These are phyloP conservation scores for Pseudogymnoascus sp. DNA, from an alignment of 2,329 filamentous ascomycete species.

Conservation along the genomic window DNA sequence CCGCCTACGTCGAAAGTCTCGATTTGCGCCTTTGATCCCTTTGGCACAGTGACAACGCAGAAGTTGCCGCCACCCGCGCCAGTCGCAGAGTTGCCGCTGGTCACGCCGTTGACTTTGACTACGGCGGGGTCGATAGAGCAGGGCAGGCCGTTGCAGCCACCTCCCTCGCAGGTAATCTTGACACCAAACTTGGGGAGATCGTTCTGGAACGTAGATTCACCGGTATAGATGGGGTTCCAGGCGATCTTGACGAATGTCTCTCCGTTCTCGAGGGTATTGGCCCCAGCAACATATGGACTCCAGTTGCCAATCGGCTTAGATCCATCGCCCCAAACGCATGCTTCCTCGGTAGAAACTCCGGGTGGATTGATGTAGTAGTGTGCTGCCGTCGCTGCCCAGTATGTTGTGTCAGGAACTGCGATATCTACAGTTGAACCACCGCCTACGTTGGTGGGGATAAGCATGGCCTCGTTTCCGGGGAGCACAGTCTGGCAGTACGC, in stretches of 20 bases:
- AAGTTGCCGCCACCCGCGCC: constrained; percentile 63
- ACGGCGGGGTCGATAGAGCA: constrained; percentile 59
- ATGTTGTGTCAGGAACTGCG: constrained; percentile 60
- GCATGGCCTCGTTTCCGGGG: constrained; percentile 73
- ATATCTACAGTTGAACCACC: constrained; percentile 40
- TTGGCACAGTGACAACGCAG: constrained; percentile 68
- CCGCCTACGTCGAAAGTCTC: constrained; percentile 45
- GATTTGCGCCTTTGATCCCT: constrained; percentile 58
- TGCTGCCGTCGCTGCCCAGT: constrained; percentile 65
- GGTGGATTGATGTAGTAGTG: constrained; percentile 77
- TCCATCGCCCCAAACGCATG: constrained; percentile 63
- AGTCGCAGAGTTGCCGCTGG: constrained; percentile 41
- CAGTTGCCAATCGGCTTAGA: constrained; percentile 63
- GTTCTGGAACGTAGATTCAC: constrained; percentile 42
- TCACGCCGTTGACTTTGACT: constrained; percentile 48
- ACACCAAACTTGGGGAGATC: constrained; percentile 58
- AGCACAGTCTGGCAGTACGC: constrained; percentile 74
- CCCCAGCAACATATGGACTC: constrained; percentile 67
- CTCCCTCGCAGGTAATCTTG: constrained; percentile 58
- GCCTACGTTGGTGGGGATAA: constrained; percentile 65
- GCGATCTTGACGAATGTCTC: constrained; percentile 67
- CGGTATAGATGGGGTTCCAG: constrained; percentile 67
- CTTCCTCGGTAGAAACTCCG: constrained; percentile 49
- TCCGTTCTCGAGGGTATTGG: constrained; percentile 58
- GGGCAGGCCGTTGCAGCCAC: constrained; percentile 62